Conservation (phyloP, 495 filamentous ascomycete species). For the Xeromyces bisporus region DNA sequence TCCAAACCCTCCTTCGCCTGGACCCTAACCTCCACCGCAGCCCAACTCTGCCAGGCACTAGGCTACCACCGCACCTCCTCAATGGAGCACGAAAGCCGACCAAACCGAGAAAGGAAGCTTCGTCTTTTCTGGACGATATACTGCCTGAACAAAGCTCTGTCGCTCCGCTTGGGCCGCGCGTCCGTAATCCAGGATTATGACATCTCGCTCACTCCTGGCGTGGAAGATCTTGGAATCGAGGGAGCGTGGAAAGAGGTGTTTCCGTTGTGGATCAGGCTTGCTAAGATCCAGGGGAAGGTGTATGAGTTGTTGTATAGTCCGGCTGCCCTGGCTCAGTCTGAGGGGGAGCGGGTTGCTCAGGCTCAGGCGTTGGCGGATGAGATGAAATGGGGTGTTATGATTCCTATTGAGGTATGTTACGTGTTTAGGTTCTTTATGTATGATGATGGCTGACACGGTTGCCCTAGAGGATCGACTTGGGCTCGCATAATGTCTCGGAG, state of each 20-base stretch:
- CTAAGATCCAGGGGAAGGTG: conserved; percentile 37
- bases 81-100: conserved; percentile 27
- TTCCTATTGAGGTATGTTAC: conserved; percentile 17
- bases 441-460: not conserved
- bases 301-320: conserved; percentile 48
- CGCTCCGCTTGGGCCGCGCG: conserved; percentile 46
- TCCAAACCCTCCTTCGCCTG: conserved; percentile 48
- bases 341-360: conserved; percentile 22
- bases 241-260: conserved; percentile 15
- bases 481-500: conserved; percentile 3
- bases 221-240: conserved; percentile 11
- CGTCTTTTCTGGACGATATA: conserved; percentile 48
- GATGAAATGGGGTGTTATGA: conserved; percentile 16
- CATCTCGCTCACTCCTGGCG: conserved; percentile 31
- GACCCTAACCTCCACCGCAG: conserved; percentile 39
- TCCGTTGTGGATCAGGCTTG: conserved; percentile 33
- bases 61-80: conserved; percentile 43
- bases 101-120: conserved; percentile 19
- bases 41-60: conserved; percentile 42
- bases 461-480: not conserved
- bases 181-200: conserved; percentile 47
- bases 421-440: not conserved
- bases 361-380: conserved; percentile 18
- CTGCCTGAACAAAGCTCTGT: conserved; percentile 40
- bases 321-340: conserved; percentile 32